A percentile compares a stretch with the other conserved stretches of the same genome.
phyloP scores from a whole-genome alignment of 495 filamentous ascomycete species.

The Penicillium coprophilum region DNA sequence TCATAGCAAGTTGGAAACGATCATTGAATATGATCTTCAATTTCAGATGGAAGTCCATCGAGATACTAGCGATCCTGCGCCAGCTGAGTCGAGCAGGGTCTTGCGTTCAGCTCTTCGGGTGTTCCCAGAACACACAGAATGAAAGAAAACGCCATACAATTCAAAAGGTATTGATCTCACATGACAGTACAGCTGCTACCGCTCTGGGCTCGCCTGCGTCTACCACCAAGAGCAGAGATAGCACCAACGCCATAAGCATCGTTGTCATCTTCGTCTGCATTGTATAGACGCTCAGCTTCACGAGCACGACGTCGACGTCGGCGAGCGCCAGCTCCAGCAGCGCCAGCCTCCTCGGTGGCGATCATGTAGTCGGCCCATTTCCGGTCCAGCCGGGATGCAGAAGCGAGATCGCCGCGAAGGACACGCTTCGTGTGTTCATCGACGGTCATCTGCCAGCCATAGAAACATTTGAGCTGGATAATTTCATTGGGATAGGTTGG shows the following conservation, averaged over 20 bases:
- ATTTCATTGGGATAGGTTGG: slow-evolving; percentile 66
- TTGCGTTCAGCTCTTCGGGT: not conserved
- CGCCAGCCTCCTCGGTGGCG: slow-evolving; percentile 78
- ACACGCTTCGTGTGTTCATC: slow-evolving; percentile 88
- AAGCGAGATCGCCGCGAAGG: slow-evolving; percentile 65
- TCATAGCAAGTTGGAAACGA: not conserved
- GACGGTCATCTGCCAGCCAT: slow-evolving; percentile 91
- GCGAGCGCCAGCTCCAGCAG: slow-evolving; percentile 61
- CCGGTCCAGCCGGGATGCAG: slow-evolving; percentile 72
- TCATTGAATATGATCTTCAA: not conserved
- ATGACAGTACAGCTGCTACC: slow-evolving; percentile 56
- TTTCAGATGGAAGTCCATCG: not conserved
- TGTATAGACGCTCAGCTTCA: slow-evolving; percentile 70
- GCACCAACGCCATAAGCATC: slow-evolving; percentile 30
- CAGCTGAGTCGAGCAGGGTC: slow-evolving; percentile 1
- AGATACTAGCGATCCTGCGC: slow-evolving; percentile 20
- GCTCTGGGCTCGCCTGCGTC: slow-evolving; percentile 55
- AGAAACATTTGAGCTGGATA: slow-evolving; percentile 87
- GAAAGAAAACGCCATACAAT: not conserved
- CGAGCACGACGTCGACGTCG: slow-evolving; percentile 71
- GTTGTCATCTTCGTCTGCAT: slow-evolving; percentile 72
- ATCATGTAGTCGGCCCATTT: slow-evolving; percentile 98
- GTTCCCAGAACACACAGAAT: slow-evolving; percentile 8
- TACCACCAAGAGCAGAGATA: slow-evolving; percentile 25
- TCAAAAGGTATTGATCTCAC: slow-evolving; percentile 32